Conservation (phyloP, 257 asterid species). For the Solanum piurae region DNA sequence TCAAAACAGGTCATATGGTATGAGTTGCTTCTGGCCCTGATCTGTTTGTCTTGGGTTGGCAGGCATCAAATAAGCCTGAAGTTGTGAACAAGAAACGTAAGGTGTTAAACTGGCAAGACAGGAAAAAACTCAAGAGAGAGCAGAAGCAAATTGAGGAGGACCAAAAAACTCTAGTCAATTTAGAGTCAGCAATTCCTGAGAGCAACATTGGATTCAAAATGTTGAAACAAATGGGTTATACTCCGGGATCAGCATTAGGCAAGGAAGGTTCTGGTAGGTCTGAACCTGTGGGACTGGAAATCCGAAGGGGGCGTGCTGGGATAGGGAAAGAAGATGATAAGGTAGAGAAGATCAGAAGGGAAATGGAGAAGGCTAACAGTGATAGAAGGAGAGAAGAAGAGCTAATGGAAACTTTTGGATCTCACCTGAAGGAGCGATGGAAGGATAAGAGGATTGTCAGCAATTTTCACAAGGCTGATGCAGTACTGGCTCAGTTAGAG, state of each 20-base stretch:
- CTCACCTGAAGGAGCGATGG: conserved; percentile 79
- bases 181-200: conserved; percentile 75
- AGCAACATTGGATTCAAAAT: conserved; percentile 88
- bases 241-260: conserved; percentile 86
- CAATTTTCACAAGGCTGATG: conserved; percentile 75
- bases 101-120: conserved; percentile 53
- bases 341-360: conserved; percentile 55
- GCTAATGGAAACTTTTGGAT: conserved; percentile 63
- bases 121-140: conserved; percentile 49
- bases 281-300: conserved; percentile 70
- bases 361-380: conserved; percentile 38
- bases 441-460: conserved; percentile 48
- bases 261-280: conserved; percentile 74
- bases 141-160: conserved; percentile 69
- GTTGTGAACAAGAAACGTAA: conserved; percentile 38
- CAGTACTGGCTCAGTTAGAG: conserved; percentile 83
- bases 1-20: neutral
- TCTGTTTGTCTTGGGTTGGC: neutral
- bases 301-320: conserved; percentile 81
- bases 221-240: conserved; percentile 90
- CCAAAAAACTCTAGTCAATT: conserved; percentile 42
- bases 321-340: conserved; percentile 70
- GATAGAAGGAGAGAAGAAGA: conserved; percentile 38
- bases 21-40: neutral
- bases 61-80: conserved; percentile 33